phyloP scores from a whole-genome alignment of 2,329 filamentous ascomycete species.

The Xylaria sp. region DNA sequence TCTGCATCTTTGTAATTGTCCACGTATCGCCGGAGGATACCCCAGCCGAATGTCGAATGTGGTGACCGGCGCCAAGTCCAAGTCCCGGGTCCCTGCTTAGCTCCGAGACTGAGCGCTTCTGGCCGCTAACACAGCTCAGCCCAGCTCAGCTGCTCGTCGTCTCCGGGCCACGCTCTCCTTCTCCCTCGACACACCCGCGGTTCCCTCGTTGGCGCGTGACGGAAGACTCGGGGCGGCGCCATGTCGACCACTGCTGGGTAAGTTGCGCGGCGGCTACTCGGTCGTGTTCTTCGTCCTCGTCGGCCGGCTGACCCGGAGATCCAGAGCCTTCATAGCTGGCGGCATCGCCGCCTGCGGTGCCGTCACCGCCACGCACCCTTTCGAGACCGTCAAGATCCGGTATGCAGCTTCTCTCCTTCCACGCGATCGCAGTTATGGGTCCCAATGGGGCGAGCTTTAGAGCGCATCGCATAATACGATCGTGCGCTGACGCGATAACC shows the following conservation, averaged over 20 bases:
- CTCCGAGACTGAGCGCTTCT: constrained; percentile 27
- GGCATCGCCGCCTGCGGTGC: constrained; percentile 97
- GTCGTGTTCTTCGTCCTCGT: not conserved
- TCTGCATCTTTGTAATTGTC: not conserved
- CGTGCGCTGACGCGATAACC: constrained; percentile 22
- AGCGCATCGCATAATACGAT: not conserved
- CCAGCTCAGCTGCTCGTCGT: not conserved
- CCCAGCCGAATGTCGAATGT: not conserved
- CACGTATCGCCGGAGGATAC: not conserved
- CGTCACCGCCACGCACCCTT: constrained; percentile 95
- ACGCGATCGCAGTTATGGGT: not conserved
- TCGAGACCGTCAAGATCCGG: constrained; percentile 99
- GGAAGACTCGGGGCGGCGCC: constrained; percentile 27
- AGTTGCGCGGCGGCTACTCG: constrained; percentile 8
- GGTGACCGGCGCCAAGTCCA: constrained; percentile 7
- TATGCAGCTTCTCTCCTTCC: constrained; percentile 48
- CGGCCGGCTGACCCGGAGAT: constrained; percentile 9
- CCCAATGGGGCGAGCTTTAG: not conserved
- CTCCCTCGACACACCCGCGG: not conserved
- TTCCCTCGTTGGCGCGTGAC: constrained; percentile 20
- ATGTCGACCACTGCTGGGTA: constrained; percentile 43
- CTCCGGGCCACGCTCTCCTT: not conserved
- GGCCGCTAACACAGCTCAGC: constrained; percentile 17
- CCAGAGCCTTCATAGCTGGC: constrained; percentile 88
- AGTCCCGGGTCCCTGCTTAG: constrained; percentile 1